These are phyloP conservation scores for Ilex asprella DNA, from an alignment of 257 asterid genomes.

Conservation along the genomic window DNA sequence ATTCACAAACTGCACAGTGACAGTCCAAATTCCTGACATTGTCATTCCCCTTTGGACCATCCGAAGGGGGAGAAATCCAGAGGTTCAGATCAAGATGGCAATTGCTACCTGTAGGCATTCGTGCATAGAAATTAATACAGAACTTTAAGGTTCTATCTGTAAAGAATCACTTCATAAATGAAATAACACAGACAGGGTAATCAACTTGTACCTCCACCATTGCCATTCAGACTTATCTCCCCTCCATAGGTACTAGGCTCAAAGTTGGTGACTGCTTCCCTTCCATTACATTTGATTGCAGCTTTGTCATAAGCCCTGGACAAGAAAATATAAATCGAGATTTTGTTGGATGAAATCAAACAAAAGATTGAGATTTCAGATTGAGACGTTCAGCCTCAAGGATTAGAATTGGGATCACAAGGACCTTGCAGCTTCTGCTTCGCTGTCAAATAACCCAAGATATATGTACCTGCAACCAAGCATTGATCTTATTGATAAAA, in stretches of 20 bases:
- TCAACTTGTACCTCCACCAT: conserved; percentile 38
- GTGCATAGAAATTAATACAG: too few species aligned
- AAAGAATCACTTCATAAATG: neutral
- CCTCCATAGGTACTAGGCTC: conserved; percentile 37
- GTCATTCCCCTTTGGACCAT: conserved; percentile 27
- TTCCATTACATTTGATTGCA: conserved; percentile 53
- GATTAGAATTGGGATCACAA: conserved; percentile 21
- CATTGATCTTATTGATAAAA: conserved; percentile 36
- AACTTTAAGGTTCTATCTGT: neutral
- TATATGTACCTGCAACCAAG: conserved; percentile 53
- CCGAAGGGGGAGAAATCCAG: conserved; percentile 59
- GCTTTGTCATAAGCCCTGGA: conserved; percentile 81
- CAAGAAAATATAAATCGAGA: conserved; percentile 21
- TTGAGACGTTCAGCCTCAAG: conserved; percentile 13
- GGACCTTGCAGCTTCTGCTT: conserved; percentile 75
- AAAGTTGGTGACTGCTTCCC: conserved; percentile 64
- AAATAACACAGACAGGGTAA: neutral
- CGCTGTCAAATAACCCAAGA: conserved; percentile 58
- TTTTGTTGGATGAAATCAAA: conserved; percentile 11
- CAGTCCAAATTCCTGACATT: conserved; percentile 23
- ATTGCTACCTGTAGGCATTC: conserved; percentile 39
- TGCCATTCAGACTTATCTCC: conserved; percentile 30
- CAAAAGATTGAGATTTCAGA: conserved; percentile 10
- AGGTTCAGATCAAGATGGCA: conserved; percentile 85
- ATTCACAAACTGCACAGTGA: conserved; percentile 26